A percentile compares a stretch with the other conserved stretches of the same genome.
These are phyloP conservation scores for Aspergillus brasiliensis DNA, from an alignment of 2,329 filamentous ascomycete species.

Conservation along the genomic window DNA sequence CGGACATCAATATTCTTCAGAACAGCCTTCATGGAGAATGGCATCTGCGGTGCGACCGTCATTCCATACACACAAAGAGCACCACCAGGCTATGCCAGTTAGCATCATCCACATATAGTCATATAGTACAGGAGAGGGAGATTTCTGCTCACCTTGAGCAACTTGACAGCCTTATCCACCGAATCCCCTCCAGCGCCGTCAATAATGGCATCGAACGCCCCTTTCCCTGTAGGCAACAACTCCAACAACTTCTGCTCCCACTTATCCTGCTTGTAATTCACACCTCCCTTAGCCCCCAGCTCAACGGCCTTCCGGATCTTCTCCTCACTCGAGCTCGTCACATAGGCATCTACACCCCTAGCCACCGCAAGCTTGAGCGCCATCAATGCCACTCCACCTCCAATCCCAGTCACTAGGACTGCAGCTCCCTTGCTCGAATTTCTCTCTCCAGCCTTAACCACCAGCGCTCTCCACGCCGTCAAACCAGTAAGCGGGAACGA, in stretches of 20 bases:
- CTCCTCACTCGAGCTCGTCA: constrained; percentile 71
- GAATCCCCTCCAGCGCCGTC: constrained; percentile 90
- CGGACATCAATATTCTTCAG: constrained; percentile 84
- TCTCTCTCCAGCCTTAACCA: constrained; percentile 71
- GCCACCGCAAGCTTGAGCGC: constrained; percentile 77
- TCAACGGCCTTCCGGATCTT: constrained; percentile 72
- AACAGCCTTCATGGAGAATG: constrained; percentile 80
- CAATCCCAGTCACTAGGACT: constrained; percentile 86
- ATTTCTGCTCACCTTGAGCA: constrained; percentile 63
- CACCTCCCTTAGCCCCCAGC: constrained; percentile 79
- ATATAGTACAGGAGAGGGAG: background rate
- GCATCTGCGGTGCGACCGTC: constrained; percentile 83
- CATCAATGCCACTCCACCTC: constrained; percentile 85
- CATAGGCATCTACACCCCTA: constrained; percentile 74
- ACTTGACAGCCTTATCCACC: constrained; percentile 64
- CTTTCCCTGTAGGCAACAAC: constrained; percentile 62
- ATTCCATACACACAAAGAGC: constrained; percentile 89
- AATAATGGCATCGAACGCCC: constrained; percentile 77
- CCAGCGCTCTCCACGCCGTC: constrained; percentile 83
- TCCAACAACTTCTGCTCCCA: constrained; percentile 77
- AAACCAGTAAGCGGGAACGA: constrained; percentile 82
- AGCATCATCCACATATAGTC: constrained; percentile 11
- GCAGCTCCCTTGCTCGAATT: constrained; percentile 63
- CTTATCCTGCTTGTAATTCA: constrained; percentile 72
- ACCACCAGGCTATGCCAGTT: constrained; percentile 63